A percentile compares a stretch with the other conserved stretches of the same genome.
phyloP scores from a whole-genome alignment of 805 yeast species.

The Brettanomyces anomalus region DNA sequence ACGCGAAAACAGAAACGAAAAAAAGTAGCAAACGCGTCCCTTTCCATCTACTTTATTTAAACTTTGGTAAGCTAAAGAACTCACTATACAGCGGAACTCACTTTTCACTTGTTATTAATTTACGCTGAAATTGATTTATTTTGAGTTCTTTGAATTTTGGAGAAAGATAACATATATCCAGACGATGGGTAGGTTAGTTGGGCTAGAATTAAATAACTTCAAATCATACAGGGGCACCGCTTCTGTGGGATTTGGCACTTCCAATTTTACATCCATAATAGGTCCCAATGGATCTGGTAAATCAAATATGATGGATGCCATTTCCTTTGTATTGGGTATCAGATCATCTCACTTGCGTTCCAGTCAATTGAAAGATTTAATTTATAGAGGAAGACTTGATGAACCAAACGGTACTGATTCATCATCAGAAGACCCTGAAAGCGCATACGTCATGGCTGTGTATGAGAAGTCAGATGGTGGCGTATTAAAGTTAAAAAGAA shows the following conservation, averaged over 20 bases:
- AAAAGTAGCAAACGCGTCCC: too few species aligned
- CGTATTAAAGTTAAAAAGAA: slow-evolving; percentile 51
- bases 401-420: slow-evolving; percentile 16
- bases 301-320: slow-evolving; percentile 93
- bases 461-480: slow-evolving; percentile 60
- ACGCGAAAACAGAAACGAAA: too few species aligned
- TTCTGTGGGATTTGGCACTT: slow-evolving; percentile 72
- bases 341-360: slow-evolving; percentile 71
- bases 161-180: too few species aligned
- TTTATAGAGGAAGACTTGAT: slow-evolving; percentile 61
- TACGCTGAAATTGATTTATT: too few species aligned
- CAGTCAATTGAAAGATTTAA: slow-evolving; percentile 59
- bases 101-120: too few species aligned
- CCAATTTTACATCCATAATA: slow-evolving; percentile 79
- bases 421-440: slow-evolving; percentile 26
- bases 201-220: slow-evolving; percentile 76
- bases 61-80: too few species aligned
- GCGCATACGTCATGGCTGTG: slow-evolving; percentile 71
- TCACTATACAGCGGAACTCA: too few species aligned
- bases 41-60: too few species aligned
- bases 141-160: too few species aligned
- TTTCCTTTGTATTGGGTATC: slow-evolving; percentile 87
- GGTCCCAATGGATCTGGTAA: slow-evolving; percentile 99
- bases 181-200: slow-evolving; percentile 72
- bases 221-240: slow-evolving; percentile 81